Percentiles rank a stretch among this genome's conserved stretches.
These are phyloP conservation scores for Digitaria exilis DNA, from an alignment of 202 grass and related monocot genomes.

Conservation along the genomic window DNA sequence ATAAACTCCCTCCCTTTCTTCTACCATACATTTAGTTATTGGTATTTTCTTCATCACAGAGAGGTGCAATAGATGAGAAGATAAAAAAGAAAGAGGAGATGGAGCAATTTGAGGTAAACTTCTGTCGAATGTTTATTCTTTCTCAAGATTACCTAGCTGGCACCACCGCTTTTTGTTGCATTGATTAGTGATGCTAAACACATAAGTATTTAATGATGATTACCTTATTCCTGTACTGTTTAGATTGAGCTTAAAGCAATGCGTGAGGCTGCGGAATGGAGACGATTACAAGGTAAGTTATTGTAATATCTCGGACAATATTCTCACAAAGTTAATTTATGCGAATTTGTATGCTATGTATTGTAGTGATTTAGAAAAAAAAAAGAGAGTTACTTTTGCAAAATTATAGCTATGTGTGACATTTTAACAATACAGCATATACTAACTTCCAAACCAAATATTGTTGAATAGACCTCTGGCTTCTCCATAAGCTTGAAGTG, in stretches of 20 bases:
- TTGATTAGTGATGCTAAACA: background rate
- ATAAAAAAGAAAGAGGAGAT: conserved; percentile 95
- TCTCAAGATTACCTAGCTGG: background rate
- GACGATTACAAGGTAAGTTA: conserved; percentile 77
- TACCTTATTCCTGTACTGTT: conserved; percentile 19
- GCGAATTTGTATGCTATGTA: background rate
- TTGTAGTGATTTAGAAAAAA: background rate
- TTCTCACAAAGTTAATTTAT: background rate
- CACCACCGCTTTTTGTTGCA: background rate
- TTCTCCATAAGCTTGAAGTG: background rate
- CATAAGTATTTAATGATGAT: background rate
- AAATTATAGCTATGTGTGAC: too few relatives aligned
- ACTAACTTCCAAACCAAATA: background rate
- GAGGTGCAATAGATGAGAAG: conserved; percentile 82
- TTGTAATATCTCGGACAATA: background rate
- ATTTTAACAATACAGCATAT: background rate
- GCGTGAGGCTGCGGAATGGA: conserved; percentile 95
- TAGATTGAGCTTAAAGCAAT: conserved; percentile 88
- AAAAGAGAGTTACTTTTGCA: background rate
- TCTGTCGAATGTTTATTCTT: conserved; percentile 19
- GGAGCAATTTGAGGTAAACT: conserved; percentile 85
- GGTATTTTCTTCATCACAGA: conserved; percentile 53
- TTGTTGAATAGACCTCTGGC: background rate
- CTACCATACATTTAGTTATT: conserved; percentile 11
- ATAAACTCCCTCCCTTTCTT: background rate